phyloP scores from a whole-genome alignment of 1,284 basidiomycete species.

The Cryptococcus neoformans region DNA sequence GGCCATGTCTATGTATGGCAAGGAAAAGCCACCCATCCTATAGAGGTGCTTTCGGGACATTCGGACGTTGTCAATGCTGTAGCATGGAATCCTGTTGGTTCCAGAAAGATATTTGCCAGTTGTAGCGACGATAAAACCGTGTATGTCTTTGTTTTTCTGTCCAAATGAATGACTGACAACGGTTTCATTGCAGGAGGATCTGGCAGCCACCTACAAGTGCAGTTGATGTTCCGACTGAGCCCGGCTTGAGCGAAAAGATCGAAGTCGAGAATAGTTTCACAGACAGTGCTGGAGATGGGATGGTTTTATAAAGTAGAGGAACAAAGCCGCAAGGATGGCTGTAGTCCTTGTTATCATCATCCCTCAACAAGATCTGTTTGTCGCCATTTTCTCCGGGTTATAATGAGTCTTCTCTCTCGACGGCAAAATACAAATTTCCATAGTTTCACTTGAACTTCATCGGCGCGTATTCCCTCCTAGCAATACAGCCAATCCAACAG shows the following conservation, averaged over 20 bases:
- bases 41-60: slow-evolving; percentile 83
- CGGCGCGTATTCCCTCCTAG: too few relatives aligned
- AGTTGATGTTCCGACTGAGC: slow-evolving; percentile 17
- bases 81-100: slow-evolving; percentile 83
- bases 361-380: not conserved
- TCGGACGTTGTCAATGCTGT: slow-evolving; percentile 89
- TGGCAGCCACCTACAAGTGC: slow-evolving; percentile 30
- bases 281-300: slow-evolving; percentile 2
- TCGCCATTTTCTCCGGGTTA: not conserved
- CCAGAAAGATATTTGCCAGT: slow-evolving; percentile 85
- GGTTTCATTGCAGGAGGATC: slow-evolving; percentile 16
- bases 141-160: slow-evolving; percentile 23
- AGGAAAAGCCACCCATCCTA: slow-evolving; percentile 70
- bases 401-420: too few relatives aligned
- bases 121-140: slow-evolving; percentile 85
- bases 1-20: slow-evolving; percentile 87
- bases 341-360: not conserved
- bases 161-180: not conserved
- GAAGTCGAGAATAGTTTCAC: not conserved
- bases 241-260: slow-evolving; percentile 9
- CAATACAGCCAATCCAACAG: too few relatives aligned
- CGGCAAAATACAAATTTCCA: too few relatives aligned
- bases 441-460: too few relatives aligned
- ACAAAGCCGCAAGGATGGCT: not conserved
- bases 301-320: not conserved